Evolutionary conservation across 1,139 yeast species (phyloP).

Genomic region (Candida pseudoviswanathii): DNA sequence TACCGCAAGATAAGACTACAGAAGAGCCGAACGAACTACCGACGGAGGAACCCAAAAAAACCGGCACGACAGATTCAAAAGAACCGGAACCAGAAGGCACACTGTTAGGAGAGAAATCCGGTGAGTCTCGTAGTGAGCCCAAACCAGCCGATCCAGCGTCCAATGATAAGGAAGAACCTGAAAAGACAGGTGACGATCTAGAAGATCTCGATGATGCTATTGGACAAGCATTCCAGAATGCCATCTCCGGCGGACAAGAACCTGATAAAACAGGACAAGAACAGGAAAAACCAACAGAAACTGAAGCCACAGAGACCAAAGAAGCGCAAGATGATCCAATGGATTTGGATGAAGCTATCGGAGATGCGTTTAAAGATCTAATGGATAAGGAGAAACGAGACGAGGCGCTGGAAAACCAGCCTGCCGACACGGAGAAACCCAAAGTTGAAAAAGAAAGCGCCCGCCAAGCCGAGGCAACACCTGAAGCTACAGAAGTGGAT

Average conservation of each 20-base stretch:
- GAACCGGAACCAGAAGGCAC: not conserved
- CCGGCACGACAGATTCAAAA: not conserved
- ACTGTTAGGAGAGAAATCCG: not conserved
- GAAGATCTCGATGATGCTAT: slow-evolving; percentile 25
- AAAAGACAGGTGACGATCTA: not conserved
- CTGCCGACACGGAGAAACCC: too few relatives aligned
- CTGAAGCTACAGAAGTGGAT: slow-evolving; percentile 3
- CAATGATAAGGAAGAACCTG: not conserved
- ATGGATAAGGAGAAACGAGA: too few relatives aligned
- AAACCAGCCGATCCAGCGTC: too few relatives aligned
- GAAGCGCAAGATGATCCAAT: not conserved
- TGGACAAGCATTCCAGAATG: slow-evolving; percentile 24
- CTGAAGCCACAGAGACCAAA: slow-evolving; percentile 4
- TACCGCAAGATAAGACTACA: not conserved
- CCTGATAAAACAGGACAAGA: not conserved
- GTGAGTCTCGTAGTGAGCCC: too few relatives aligned
- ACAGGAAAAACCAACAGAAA: not conserved
- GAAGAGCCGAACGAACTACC: not conserved
- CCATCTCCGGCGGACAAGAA: not conserved
- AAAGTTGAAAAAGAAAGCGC: slow-evolving; percentile 2
- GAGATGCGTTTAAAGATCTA: slow-evolving; percentile 24
- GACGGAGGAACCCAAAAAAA: not conserved
- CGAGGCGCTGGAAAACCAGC: too few relatives aligned
- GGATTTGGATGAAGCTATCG: slow-evolving; percentile 23
- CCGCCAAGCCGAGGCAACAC: too few relatives aligned